A percentile compares a stretch with the other conserved stretches of the same genome.
These are phyloP conservation scores for Miscanthus lutarioriparius DNA, from an alignment of 176 grass and related monocot genomes.

Conservation along the genomic window DNA sequence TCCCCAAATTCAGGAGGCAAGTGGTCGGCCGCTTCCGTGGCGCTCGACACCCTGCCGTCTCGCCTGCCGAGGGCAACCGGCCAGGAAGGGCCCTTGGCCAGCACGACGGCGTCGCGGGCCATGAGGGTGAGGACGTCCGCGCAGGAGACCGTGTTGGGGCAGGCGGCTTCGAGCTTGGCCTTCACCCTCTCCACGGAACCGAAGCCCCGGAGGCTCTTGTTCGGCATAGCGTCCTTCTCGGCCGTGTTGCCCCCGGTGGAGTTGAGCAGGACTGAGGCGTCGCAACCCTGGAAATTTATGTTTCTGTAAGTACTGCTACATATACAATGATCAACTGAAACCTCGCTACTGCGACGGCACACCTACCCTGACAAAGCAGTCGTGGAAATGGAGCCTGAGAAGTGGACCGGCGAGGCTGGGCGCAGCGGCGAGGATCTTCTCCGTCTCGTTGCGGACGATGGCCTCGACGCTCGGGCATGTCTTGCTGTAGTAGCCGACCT, in stretches of 20 bases:
- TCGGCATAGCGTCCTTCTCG: constrained; percentile 59
- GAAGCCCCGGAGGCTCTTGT: constrained; percentile 49
- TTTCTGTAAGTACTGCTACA: not conserved
- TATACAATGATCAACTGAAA: not conserved
- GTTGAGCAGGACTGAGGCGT: constrained; percentile 66
- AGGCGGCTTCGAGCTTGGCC: constrained; percentile 52
- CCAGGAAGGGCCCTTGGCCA: constrained; percentile 42
- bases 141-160: constrained; percentile 63
- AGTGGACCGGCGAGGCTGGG: constrained; percentile 61
- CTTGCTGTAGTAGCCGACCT: constrained; percentile 55
- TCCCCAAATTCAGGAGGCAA: not conserved
- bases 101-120: constrained; percentile 59
- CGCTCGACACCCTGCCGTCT: constrained; percentile 21
- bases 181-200: constrained; percentile 67
- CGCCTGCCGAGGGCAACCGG: constrained; percentile 7
- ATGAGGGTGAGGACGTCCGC: constrained; percentile 66
- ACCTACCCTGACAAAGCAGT: constrained; percentile 63
- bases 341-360: not conserved
- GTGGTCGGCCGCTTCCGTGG: not conserved
- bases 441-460: constrained; percentile 61
- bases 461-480: constrained; percentile 60
- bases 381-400: constrained; percentile 71
- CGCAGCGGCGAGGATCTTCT: constrained; percentile 30
- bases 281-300: constrained; percentile 53
- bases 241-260: constrained; percentile 36